Evolutionary conservation across 2,329 filamentous ascomycete species (phyloP).

Genomic region (Pseudogymnoascus sp.): DNA sequence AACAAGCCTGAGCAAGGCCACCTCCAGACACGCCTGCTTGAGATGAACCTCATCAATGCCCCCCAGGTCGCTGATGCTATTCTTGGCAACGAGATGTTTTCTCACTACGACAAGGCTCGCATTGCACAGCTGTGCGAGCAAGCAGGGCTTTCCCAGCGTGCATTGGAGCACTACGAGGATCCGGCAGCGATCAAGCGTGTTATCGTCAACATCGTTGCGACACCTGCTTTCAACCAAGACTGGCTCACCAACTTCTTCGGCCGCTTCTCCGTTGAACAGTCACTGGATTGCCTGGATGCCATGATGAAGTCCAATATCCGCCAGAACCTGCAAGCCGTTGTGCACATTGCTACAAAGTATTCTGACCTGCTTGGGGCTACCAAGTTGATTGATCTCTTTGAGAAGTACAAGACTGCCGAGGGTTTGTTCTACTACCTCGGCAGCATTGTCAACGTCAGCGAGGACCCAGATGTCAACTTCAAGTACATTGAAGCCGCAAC

Average conservation of each 20-base stretch:
- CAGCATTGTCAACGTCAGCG: constrained; percentile 93
- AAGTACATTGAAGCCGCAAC: constrained; percentile 99
- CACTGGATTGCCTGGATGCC: constrained; percentile 84
- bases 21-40: constrained; percentile 85
- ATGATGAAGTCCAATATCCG: constrained; percentile 97
- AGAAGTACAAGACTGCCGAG: constrained; percentile 96
- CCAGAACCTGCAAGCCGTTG: constrained; percentile 89
- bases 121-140: constrained; percentile 90
- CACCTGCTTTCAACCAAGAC: constrained; percentile 80
- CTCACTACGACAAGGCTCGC: constrained; percentile 85
- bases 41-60: constrained; percentile 96
- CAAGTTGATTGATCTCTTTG: constrained; percentile 83
- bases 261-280: constrained; percentile 89
- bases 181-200: constrained; percentile 84
- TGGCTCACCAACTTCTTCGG: constrained; percentile 93
- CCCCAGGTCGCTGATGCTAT: constrained; percentile 98
- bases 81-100: constrained; percentile 96
- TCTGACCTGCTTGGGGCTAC: constrained; percentile 88
- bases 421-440: constrained; percentile 97
- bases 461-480: constrained; percentile 94
- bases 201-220: constrained; percentile 70
- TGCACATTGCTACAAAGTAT: constrained; percentile 95
- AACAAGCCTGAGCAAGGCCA: constrained; percentile 91
- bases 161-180: constrained; percentile 91
- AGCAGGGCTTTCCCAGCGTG: constrained; percentile 77